Base-by-base conservation (phyloP, 352 stramenopile genomes). In the Phytophthora pini region DNA sequence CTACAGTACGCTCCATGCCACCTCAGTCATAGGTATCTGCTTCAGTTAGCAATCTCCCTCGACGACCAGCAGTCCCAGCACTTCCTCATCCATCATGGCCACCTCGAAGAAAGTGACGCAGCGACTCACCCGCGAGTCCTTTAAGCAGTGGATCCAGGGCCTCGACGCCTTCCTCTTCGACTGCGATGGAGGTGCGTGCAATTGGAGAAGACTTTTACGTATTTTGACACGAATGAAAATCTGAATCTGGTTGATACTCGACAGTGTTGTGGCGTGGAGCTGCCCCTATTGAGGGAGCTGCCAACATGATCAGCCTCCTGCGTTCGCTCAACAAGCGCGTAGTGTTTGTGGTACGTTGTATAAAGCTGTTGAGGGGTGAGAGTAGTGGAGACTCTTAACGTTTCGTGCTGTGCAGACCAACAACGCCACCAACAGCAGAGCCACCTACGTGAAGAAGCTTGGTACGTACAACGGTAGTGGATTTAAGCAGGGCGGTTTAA, bases 371-470 rank as follows among this genome's bases (percentile, higher is more conserved):
- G 5, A 27, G 34, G 24, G 1, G 3, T 53, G 12, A 43, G 10
- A 51, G 6, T 17, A 50, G 26, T 26, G 15, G 40, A 56, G 24
- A 61, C 39, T 70, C 10, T 62, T 13, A 20, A 54, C 55, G 22
- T 47, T 47, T 22, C 2, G 22, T 34, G n/a, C 0, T 34, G 29
- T 59, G 22, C 55, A 95, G 87, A 95, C 87, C 38, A 93, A 95
- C 72, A 95, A 95, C 74, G 90, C 87, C 41, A 93, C 84, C 59
- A 95, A 89, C 68, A 90, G 75, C 56, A 75, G 87, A 60, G 83
- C 89, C 31, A 81, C 81, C 12, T 93, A 93, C 72, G 83, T 95
- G 48, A 88, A 91, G 72, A 93, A 93, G 62, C 79, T 95, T n/a
- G 84, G 86, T 94, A 54, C 5, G 67, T 65, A 17, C 12, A 6